Percentiles rank a stretch among this genome's conserved stretches.
Evolutionary conservation across 805 yeast genomes (phyloP).

Genomic region (Suhomyces canberraensis): DNA sequence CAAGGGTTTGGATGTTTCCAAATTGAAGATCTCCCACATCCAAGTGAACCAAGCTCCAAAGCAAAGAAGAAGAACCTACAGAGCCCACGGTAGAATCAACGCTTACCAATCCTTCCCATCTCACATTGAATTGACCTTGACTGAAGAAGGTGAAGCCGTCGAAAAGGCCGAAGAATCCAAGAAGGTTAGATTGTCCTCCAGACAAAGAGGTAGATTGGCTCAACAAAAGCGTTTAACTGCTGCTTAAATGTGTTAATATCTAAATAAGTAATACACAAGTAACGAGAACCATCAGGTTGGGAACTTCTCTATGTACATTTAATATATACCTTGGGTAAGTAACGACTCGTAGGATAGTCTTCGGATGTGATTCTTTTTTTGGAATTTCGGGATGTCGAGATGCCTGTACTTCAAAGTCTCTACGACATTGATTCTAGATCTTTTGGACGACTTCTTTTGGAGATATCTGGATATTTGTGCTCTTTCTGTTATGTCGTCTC

Average conservation of each 20-base stretch:
- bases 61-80: constrained; percentile 99
- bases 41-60: constrained; percentile 99
- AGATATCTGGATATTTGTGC: too few relatives aligned
- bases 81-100: constrained; percentile 99
- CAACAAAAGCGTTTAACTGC: constrained; percentile 87
- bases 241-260: constrained; percentile 20
- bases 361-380: background rate
- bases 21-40: constrained; percentile 93
- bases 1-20: constrained; percentile 95
- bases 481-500: too few relatives aligned
- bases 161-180: constrained; percentile 80
- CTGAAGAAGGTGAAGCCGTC: constrained; percentile 93
- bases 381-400: too few relatives aligned
- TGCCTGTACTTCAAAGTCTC: too few relatives aligned
- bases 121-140: constrained; percentile 95
- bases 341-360: background rate
- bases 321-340: constrained; percentile 2
- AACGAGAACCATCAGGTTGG: constrained; percentile 4
- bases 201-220: constrained; percentile 91
- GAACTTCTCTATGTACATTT: constrained; percentile 6
- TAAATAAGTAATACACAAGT: constrained; percentile 7
- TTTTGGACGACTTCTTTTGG: too few relatives aligned
- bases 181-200: constrained; percentile 72
- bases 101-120: constrained; percentile 99
- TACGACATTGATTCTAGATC: too few relatives aligned